Percentiles rank a stretch among this genome's conserved stretches.
phyloP scores from a whole-genome alignment of 2,329 filamentous ascomycete genomes.

The Sordariomycetes sp. region DNA sequence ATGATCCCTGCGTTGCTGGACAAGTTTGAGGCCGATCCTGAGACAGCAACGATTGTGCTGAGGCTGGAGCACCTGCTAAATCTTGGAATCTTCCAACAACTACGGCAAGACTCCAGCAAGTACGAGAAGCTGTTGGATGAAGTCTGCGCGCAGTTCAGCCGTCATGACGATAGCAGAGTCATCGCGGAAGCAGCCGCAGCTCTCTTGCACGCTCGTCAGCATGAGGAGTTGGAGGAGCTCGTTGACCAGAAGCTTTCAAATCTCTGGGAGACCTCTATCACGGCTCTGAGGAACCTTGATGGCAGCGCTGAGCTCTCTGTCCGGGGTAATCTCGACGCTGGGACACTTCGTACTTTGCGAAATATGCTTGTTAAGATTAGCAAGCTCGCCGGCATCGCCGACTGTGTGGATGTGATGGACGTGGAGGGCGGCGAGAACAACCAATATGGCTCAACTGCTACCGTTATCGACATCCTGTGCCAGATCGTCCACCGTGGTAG shows the following conservation, averaged over 20 bases:
- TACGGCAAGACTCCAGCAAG: slow-evolving; percentile 75
- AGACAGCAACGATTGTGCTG: slow-evolving; percentile 77
- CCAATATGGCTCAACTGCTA: slow-evolving; percentile 34
- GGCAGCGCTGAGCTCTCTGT: slow-evolving; percentile 62
- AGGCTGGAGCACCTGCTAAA: slow-evolving; percentile 81
- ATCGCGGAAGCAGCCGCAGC: slow-evolving; percentile 75
- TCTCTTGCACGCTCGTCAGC: slow-evolving; percentile 75
- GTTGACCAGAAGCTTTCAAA: slow-evolving; percentile 71
- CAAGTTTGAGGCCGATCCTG: slow-evolving; percentile 86
- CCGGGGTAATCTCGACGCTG: slow-evolving; percentile 58
- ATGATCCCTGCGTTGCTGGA: slow-evolving; percentile 79
- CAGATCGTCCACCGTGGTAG: slow-evolving; percentile 67
- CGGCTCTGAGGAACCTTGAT: slow-evolving; percentile 62
- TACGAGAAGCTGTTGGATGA: slow-evolving; percentile 80
- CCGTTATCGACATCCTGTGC: slow-evolving; percentile 62
- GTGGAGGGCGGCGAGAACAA: slow-evolving; percentile 38
- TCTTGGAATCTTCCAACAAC: slow-evolving; percentile 76
- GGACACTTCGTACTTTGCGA: slow-evolving; percentile 59
- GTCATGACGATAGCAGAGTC: slow-evolving; percentile 82
- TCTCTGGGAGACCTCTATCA: slow-evolving; percentile 78
- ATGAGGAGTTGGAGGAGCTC: slow-evolving; percentile 80
- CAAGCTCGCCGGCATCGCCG: slow-evolving; percentile 70
- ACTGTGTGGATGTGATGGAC: slow-evolving; percentile 70
- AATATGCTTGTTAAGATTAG: slow-evolving; percentile 71
- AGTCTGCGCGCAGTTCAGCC: slow-evolving; percentile 85